Conservation (phyloP, 805 yeast species). For the Saccharomycopsis malanga region DNA sequence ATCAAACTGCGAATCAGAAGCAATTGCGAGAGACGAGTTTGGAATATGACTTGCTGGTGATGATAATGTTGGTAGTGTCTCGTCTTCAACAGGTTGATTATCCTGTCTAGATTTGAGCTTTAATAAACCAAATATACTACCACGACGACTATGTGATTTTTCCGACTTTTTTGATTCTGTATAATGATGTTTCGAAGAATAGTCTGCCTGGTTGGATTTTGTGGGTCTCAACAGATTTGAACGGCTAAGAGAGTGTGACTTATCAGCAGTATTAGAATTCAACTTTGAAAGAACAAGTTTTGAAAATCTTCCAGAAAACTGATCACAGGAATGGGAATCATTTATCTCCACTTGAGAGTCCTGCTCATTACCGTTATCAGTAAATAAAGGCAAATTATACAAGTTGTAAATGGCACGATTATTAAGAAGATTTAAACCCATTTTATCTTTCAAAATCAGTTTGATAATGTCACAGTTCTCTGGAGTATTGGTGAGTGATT, state of each 20-base stretch:
- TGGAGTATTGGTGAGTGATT: not conserved
- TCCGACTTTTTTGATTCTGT: not conserved
- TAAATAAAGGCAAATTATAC: not conserved
- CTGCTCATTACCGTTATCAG: not conserved
- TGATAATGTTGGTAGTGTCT: not conserved
- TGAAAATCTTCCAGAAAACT: not conserved
- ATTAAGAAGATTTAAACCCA: conserved; percentile 16
- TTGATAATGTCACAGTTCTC: not conserved
- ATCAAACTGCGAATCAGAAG: not conserved
- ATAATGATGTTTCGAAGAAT: not conserved
- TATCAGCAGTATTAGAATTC: not conserved
- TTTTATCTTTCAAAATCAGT: not conserved
- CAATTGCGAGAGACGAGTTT: not conserved
- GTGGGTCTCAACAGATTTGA: not conserved
- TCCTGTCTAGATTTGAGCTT: not conserved
- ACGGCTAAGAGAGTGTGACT: not conserved
- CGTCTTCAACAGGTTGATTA: not conserved
- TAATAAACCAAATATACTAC: not conserved
- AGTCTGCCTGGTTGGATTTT: not conserved
- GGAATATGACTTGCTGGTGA: not conserved
- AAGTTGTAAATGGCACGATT: conserved; percentile 12
- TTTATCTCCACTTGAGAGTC: not conserved
- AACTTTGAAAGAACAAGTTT: not conserved
- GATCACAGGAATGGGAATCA: not conserved
- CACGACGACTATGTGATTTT: not conserved